Base-by-base conservation (phyloP, 371 early-diverging fungal species). In the Mortierella polycephala region DNA sequence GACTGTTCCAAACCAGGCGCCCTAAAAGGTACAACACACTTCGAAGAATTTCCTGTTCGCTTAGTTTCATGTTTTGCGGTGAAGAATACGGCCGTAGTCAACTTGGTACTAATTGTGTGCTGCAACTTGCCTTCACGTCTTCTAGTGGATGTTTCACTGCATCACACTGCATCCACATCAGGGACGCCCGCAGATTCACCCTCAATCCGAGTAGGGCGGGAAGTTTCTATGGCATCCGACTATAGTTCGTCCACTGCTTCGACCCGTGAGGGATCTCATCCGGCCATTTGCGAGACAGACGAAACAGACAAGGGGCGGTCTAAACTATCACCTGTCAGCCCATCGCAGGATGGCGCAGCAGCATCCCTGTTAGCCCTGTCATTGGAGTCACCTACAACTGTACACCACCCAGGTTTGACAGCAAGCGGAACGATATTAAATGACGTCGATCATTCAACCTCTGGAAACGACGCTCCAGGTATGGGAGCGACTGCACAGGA, bases 291-390 rank as follows among this genome's bases (percentile, higher is more conserved):
- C 23, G 60, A 67, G 30, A 30, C 45, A n/a, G 46, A 64, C 39
- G 56, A 63, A 1, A 51, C 5, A 37, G 66, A 75, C 1, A 52
- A 37, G 21, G 65, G 66, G 5, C 42, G 39, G 6, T n/a, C 45
- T 0, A 16, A n/a, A 9, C 42, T 13, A 13, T 45, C 44, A 12
- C 60, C 60, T 42, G 40, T 46, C 5, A 67, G 71, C 52, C 71
- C 68, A 14, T 12, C 58, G 7, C 77, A 67, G 14, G 77, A 77
- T 14, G 57, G 67, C 11, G 53, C 77, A 30, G 56, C 72, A 2
- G 52, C 72, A 0, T 71, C 76, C 0, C 37, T 76, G 12, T 45
- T 64, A 44, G 46, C 68, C 1, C 60, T 77, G 1, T 68, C 77
- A 2, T 58, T 77, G 10, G 68, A 71, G 21, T 77, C 77, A 5